These are phyloP conservation scores for Medicago arabica DNA, from an alignment of 306 rosid genomes.

Conservation along the genomic window DNA sequence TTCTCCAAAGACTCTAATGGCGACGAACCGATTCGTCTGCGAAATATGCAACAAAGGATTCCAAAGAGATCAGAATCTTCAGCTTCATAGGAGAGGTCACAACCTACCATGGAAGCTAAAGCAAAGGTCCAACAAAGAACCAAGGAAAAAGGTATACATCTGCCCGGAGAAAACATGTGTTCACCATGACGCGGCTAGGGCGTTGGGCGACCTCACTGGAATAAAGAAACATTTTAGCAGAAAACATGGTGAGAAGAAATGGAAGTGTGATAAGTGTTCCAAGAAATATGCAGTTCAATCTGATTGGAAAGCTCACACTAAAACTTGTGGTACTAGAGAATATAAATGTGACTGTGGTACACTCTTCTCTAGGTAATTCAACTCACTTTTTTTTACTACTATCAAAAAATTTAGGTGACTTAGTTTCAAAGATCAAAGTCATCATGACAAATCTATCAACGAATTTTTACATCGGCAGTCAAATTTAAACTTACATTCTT, in stretches of 20 bases:
- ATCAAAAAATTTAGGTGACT: too few species aligned
- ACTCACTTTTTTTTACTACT: not conserved
- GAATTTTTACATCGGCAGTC: too few species aligned
- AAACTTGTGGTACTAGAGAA: constrained; percentile 34
- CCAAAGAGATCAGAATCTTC: constrained; percentile 25
- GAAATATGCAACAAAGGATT: constrained; percentile 30
- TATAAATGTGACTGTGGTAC: constrained; percentile 31
- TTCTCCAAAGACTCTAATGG: constrained; percentile 4
- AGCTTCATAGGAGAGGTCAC: constrained; percentile 27
- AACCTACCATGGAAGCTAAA: constrained; percentile 32
- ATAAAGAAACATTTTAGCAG: constrained; percentile 29
- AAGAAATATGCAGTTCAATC: constrained; percentile 30
- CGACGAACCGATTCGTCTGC: constrained; percentile 9
- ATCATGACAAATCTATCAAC: too few species aligned
- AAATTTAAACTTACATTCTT: too few species aligned
- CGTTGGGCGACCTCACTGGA: constrained; percentile 20
- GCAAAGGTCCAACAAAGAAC: constrained; percentile 19
- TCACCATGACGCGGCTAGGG: constrained; percentile 18
- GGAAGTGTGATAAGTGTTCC: constrained; percentile 25
- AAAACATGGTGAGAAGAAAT: constrained; percentile 26
- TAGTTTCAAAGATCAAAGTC: too few species aligned
- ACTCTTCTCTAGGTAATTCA: constrained; percentile 29
- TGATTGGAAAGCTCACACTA: constrained; percentile 27
- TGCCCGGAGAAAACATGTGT: constrained; percentile 18
- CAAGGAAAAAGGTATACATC: constrained; percentile 15